Evolutionary conservation across 2,329 filamentous ascomycete species (phyloP).

Genomic region (Fusarium fujikuroi): DNA sequence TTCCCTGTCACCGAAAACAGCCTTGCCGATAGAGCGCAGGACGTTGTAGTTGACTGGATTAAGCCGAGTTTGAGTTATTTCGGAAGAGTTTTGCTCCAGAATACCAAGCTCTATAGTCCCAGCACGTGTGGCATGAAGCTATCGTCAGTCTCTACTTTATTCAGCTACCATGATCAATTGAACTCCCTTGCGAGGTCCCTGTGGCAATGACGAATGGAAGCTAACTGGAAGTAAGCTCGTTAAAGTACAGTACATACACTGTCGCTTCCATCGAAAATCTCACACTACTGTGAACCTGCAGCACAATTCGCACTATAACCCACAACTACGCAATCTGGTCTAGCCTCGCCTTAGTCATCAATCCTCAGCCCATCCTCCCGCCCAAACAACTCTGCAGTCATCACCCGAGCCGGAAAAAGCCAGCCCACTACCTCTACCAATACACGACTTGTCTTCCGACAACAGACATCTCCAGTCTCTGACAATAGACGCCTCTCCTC

Average conservation of each 20-base stretch:
- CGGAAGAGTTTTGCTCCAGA: neutral
- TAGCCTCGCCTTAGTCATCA: constrained; percentile 50
- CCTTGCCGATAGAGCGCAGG: constrained; percentile 19
- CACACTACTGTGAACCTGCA: neutral
- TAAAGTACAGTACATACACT: constrained; percentile 38
- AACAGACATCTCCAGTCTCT: constrained; percentile 38
- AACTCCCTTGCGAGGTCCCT: constrained; percentile 2
- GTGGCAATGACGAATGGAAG: constrained; percentile 40
- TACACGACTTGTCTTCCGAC: constrained; percentile 27
- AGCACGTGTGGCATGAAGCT: neutral
- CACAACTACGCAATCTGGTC: constrained; percentile 40
- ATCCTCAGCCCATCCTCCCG: constrained; percentile 45
- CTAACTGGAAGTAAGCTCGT: constrained; percentile 40
- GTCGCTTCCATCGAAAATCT: neutral
- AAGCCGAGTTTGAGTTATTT: neutral
- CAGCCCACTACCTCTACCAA: constrained; percentile 41
- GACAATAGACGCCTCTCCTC: constrained; percentile 33
- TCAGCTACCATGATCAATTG: neutral
- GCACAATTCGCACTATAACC: constrained; percentile 46
- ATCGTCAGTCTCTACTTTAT: neutral
- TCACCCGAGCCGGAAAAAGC: constrained; percentile 45
- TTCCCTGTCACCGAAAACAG: constrained; percentile 6
- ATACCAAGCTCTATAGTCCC: neutral
- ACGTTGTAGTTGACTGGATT: neutral
- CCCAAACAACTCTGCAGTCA: constrained; percentile 47